These are phyloP conservation scores for Ceratobasidium sp. DNA, from an alignment of 1,284 basidiomycete genomes.

Conservation along the genomic window DNA sequence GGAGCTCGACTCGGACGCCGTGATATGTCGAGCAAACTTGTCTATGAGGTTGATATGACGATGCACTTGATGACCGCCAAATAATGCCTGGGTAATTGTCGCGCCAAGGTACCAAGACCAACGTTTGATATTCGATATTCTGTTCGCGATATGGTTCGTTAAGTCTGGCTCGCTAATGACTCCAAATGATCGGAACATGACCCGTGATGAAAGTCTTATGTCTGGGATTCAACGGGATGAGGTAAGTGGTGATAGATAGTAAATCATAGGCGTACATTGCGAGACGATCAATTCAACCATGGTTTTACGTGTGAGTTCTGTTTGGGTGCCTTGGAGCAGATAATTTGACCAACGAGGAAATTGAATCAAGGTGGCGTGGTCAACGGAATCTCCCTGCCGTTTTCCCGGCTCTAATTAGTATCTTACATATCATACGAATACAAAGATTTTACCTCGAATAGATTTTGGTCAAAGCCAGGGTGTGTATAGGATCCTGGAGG, in stretches of 20 bases:
- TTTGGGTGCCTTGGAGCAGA: background rate
- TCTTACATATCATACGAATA: too few relatives aligned
- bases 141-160: background rate
- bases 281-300: slow-evolving; percentile 7
- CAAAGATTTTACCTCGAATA: too few relatives aligned
- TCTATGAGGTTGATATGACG: slow-evolving; percentile 1
- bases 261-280: slow-evolving; percentile 20
- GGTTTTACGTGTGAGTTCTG: background rate
- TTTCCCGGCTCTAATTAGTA: too few relatives aligned
- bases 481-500: too few relatives aligned
- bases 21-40: slow-evolving; percentile 12
- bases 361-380: background rate
- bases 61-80: background rate
- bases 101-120: slow-evolving; percentile 29
- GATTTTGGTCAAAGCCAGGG: too few relatives aligned
- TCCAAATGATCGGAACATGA: slow-evolving; percentile 3
- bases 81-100: background rate
- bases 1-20: background rate
- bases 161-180: background rate
- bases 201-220: background rate
- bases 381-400: background rate
- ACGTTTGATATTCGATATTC: background rate
- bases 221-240: background rate
- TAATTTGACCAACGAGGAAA: background rate
- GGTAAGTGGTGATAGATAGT: background rate